Evolutionary conservation across 2,329 filamentous ascomycete species (phyloP), one percentile per base, ranked within the genome.

Genomic region (Colletotrichum navitas): DNA sequence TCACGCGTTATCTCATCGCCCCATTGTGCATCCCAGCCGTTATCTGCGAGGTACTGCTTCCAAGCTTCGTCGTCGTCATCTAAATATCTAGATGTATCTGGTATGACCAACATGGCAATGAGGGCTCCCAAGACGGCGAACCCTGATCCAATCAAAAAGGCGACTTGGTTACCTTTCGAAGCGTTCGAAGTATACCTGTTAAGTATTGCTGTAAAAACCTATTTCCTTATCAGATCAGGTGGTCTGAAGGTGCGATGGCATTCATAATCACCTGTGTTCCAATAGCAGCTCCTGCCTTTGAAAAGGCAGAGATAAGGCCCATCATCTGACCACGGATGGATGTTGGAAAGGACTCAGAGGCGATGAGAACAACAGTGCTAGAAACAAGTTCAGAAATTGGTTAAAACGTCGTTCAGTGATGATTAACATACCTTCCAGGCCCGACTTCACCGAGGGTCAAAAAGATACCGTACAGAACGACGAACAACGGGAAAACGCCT

Each of bases 401-500:
- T n/a, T 7, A 12, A 4, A 7, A 12, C 21, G 7, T 14, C 14
- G 4, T 21, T 12, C 21, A 43, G 32, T 36, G 3, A 26, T 5
- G 5, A 14, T 21, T 14, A 26, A 61, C 74, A 66, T 77, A 79
- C 75, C 82, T 84, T 72, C 86, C 86, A 3, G 86, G 86, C 0
- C 86, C 86, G 60, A 88, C 82, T 71, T 87, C 85, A 0, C 85
- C 85, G 0, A 87, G 75, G 0, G 82, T 83, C 39, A 84, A 76
- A 74, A 88, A 87, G 56, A 87, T 78, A 1, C 85, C 86, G 66
- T 87, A 87, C 14, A 88, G 77, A 5, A 87, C 82, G 0, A 88
- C 77, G 66, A 88, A 88, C 0, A 87, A 80, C 0, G 86, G 84
- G 41, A 87, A 84, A 2, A 87, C 76, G 0, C 62, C 79, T 73